Conservation (phyloP, 108 stramenopile species). For the Asterionellopsis glacialis region DNA sequence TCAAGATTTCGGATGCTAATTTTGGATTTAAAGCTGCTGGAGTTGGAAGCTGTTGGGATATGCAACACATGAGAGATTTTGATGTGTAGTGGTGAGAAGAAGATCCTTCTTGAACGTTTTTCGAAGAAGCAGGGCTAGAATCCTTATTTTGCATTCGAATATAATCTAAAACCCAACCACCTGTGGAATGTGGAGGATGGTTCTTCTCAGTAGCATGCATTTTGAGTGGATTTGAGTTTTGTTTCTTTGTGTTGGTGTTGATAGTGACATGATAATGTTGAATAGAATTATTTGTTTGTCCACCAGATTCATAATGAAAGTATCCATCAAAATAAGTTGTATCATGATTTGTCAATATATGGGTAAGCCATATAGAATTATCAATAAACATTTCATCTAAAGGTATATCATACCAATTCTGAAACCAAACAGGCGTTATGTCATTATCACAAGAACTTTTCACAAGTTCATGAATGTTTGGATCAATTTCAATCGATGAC, state of each 20-base stretch:
- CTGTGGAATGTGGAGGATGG: background rate
- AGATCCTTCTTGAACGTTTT: too few species aligned
- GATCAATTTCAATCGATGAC: slow-evolving; percentile 30
- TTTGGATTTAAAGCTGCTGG: slow-evolving; percentile 31
- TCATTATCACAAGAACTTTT: slow-evolving; percentile 13
- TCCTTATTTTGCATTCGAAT: slow-evolving; percentile 11
- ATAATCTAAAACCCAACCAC: slow-evolving; percentile 34
- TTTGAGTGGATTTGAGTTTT: too few species aligned
- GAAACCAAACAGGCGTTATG: slow-evolving; percentile 70
- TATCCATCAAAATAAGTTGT: slow-evolving; percentile 48
- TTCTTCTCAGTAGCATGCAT: too few species aligned
- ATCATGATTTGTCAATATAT: slow-evolving; percentile 33
- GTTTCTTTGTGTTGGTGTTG: background rate
- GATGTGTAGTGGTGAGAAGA: slow-evolving; percentile 21
- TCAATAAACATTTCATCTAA: slow-evolving; percentile 82
- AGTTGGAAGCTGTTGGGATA: slow-evolving; percentile 38
- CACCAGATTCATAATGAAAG: slow-evolving; percentile 64
- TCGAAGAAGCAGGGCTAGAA: background rate
- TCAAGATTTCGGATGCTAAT: slow-evolving; percentile 8
- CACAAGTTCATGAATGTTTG: slow-evolving; percentile 37
- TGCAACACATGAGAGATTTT: slow-evolving; percentile 42
- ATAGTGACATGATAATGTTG: slow-evolving; percentile 54
- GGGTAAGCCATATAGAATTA: slow-evolving; percentile 66
- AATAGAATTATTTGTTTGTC: slow-evolving; percentile 54
- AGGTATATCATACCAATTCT: slow-evolving; percentile 49